Evolutionary conservation across 1,139 yeast species (phyloP), one percentile per base, ranked within the genome.

Genomic region (Diutina rugosa): DNA sequence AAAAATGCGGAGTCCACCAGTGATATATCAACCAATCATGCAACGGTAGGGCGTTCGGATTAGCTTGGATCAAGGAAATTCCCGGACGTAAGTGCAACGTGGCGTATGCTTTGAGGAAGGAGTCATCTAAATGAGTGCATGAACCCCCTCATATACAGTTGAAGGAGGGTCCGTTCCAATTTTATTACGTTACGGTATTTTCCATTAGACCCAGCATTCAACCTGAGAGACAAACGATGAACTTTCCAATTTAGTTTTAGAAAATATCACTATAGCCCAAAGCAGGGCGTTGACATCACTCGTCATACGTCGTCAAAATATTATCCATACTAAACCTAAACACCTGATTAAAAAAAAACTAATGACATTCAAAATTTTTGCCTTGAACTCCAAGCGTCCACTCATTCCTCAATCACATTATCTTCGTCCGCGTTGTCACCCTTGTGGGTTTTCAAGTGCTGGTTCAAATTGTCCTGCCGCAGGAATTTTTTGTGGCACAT

Each of bases 401-500:
- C 5, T 35, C 41, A 35, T 35, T 35, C 41, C 1, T 35, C 41
- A 35, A 35, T 35, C 14, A 35, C 41, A n/a, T 35, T 35, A 10
- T 35, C 41, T 10, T 35, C 41, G 14, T 35, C 41, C 41, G 14
- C 41, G n/a, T 35, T 35, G 41, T 35, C 41, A 35, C 41, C 46
- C 30, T 38, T 35, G 64, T 87, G 95, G 2, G 87, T 84, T 63
- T 84, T 82, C 61, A 86, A 78, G 69, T 87, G 95, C 70, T 87
- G 93, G 54, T 84, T 80, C 63, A 87, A 72, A 64, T 87, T 87
- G 67, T 87, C 95, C 18, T 87, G 79, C 60, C 95, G 76, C 60
- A 90, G 84, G 63, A 87, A 87, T 65, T 83, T 82, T 70, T 85
- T 87, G 56, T 80, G 79, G 65, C 95, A 87, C 44, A 81, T 75